Evolutionary conservation across 2,329 filamentous ascomycete genomes (phyloP), one percentile per base, ranked within the genome.

Genomic region (Trichophyton rubrum): DNA sequence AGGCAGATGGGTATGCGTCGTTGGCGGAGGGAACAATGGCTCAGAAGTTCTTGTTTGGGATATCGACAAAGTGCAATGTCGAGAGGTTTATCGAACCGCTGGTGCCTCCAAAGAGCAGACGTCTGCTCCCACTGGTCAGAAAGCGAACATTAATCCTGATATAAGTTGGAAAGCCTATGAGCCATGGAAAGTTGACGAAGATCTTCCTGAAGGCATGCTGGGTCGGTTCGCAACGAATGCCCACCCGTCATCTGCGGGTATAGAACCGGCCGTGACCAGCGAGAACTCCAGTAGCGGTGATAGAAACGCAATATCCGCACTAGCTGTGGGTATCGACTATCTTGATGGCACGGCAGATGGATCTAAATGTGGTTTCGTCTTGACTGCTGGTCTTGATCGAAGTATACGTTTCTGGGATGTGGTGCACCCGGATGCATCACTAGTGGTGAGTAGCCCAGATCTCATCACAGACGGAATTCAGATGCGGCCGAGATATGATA

Each of bases 341-440:
- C 81, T 84, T 24, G 85, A 90, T 58, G 85, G 88, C 57, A 84
- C 85, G 61, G 69, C 69, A 59, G 71, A 73, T 53, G 72, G 69
- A 55, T 81, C 87, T 3, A 86, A 87, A 61, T 85, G 90, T 67
- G 86, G 89, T 0, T 96, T 93, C 70, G 82, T 96, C 55, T 77
- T 99, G 41, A 93, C 90, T 0, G 91, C 87, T 17, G 92, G 92
- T 0, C 88, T 88, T 9, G 93, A 97, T 73, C 89, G 88, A 74
- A 93, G 89, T 73, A 82, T 99, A 17, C 85, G 93, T 8, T 97
- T 95, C 74, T 99, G 93, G 93, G 92, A 99, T 69, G 80, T 93
- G 13, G 80, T 84, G 8, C 85, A 85, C 8, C 80, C 89, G 8
- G 90, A 96, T 68, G 82, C 85, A 62, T 96, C 89, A 45, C 79